These are phyloP conservation scores for thale cress (Arabidopsis thaliana) DNA, from an alignment of 345 rosid species.

Conservation along the genomic window DNA sequence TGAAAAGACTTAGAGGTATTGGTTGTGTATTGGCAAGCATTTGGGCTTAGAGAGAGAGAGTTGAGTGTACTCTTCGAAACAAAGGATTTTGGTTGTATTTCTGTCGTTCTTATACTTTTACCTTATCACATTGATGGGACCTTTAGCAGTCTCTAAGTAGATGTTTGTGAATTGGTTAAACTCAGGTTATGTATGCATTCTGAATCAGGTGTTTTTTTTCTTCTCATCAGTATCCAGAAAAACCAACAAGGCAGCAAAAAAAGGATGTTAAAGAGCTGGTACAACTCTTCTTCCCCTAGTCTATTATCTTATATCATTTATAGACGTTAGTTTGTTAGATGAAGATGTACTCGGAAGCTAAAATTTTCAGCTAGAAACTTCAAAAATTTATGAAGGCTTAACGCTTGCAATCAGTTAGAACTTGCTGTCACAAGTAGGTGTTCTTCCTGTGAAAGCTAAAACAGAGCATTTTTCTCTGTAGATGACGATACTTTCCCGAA, in stretches of 20 bases:
- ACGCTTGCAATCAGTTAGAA: neutral
- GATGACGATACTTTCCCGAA: conserved; percentile 90
- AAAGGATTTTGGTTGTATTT: neutral
- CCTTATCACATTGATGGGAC: neutral
- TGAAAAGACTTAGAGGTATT: neutral
- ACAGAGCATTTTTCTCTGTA: conserved; percentile 38
- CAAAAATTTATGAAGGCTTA: neutral
- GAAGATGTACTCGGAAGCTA: neutral
- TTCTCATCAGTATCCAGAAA: conserved; percentile 84
- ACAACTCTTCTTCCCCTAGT: conserved; percentile 33
- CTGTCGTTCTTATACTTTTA: neutral
- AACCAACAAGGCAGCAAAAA: conserved; percentile 95
- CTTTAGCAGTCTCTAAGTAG: conserved; percentile 1
- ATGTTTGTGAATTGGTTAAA: conserved; percentile 13
- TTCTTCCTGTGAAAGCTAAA: conserved; percentile 20
- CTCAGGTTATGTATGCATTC: neutral
- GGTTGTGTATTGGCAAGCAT: conserved; percentile 2
- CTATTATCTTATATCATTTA: neutral
- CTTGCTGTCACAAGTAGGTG: neutral
- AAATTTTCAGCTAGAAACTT: conserved; percentile 7
- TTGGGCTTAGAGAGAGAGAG: neutral
- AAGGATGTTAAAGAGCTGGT: conserved; percentile 92
- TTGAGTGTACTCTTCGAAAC: neutral
- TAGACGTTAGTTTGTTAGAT: neutral
- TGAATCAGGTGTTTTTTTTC: conserved; percentile 3